These are phyloP conservation scores for Coccomyxa sp. DNA, from an alignment of 139 green algal genomes.

Conservation along the genomic window DNA sequence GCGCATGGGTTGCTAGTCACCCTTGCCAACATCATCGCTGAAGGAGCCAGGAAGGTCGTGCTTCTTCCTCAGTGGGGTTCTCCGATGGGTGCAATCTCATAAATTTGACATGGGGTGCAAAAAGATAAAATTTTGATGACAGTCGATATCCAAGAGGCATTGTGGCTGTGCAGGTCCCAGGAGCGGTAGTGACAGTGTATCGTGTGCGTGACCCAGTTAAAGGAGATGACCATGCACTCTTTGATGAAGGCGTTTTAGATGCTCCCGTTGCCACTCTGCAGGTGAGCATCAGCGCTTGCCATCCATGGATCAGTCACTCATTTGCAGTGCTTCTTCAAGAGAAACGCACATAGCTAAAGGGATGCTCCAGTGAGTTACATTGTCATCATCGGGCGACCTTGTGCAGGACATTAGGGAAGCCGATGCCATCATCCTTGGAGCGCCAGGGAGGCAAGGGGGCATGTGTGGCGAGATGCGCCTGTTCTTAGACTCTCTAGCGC, in stretches of 20 bases:
- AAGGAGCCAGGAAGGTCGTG: conserved; percentile 22
- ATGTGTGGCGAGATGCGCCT: conserved; percentile 31
- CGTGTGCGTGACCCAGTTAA: conserved; percentile 26
- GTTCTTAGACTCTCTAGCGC: conserved; percentile 30
- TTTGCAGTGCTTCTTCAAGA: neutral
- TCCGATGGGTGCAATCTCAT: neutral
- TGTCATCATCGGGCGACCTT: too few relatives aligned
- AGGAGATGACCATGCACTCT: conserved; percentile 17
- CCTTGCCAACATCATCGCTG: conserved; percentile 35
- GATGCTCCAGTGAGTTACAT: too few relatives aligned
- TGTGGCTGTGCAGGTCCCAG: conserved; percentile 14
- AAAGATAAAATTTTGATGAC: neutral
- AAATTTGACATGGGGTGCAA: neutral
- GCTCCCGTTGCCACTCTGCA: conserved; percentile 14
- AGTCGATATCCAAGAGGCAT: neutral
- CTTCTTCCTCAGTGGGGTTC: neutral
- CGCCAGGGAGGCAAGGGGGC: conserved; percentile 30
- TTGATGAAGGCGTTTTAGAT: conserved; percentile 39
- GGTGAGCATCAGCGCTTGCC: neutral
- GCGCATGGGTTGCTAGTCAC: conserved; percentile 23
- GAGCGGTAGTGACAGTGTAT: conserved; percentile 27
- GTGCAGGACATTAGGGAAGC: conserved; percentile 20
- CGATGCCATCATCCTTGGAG: conserved; percentile 33
- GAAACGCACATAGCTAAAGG: too few relatives aligned
- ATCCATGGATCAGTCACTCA: neutral